These are phyloP conservation scores for Miamiensis avidus DNA, from an alignment of 169 alveolate species.

Conservation along the genomic window DNA sequence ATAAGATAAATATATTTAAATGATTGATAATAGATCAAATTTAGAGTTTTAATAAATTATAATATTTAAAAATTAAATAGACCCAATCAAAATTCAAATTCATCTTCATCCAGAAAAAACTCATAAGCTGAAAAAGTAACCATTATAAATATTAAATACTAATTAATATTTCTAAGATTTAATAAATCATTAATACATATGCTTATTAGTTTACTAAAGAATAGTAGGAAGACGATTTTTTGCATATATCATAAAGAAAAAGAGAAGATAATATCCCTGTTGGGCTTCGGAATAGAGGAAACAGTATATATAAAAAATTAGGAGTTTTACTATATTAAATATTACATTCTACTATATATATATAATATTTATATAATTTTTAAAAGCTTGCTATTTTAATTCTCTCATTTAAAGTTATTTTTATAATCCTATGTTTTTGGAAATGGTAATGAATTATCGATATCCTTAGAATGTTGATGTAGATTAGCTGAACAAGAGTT, in stretches of 20 bases:
- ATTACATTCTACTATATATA: background rate
- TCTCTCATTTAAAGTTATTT: constrained; percentile 19
- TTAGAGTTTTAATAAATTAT: no score
- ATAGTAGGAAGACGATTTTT: constrained; percentile 5
- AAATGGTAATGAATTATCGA: constrained; percentile 21
- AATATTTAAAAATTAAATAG: no score
- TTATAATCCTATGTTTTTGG: constrained; percentile 19
- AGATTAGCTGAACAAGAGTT: background rate
- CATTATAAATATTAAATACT: no score
- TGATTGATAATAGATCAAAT: no score
- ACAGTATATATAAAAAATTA: constrained; percentile 11
- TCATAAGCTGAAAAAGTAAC: no score
- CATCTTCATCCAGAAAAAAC: no score
- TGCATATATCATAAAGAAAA: background rate
- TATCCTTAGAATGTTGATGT: background rate
- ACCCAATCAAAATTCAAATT: no score
- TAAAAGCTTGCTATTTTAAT: constrained; percentile 26
- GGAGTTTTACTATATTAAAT: background rate
- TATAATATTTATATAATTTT: background rate
- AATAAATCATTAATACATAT: no score
- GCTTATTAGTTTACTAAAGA: no score
- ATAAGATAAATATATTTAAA: no score
- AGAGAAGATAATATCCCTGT: constrained; percentile 18
- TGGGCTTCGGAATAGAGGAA: constrained; percentile 17
- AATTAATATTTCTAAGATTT: no score